These are phyloP conservation scores for Aspergillus quadrilineatus DNA, from an alignment of 2,329 filamentous ascomycete species.

Conservation along the genomic window DNA sequence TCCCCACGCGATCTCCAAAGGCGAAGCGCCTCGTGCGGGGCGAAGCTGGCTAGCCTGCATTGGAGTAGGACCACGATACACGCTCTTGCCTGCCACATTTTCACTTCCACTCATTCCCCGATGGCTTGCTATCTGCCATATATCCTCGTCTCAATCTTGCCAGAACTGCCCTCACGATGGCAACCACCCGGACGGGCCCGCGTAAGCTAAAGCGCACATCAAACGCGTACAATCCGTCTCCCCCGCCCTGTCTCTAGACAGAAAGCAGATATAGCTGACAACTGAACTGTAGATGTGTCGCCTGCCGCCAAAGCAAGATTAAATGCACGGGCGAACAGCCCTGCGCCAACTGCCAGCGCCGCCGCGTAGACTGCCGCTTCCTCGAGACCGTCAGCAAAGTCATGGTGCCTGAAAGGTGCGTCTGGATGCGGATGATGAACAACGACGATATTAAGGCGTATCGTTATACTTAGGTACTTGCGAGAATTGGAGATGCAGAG, in stretches of 20 bases:
- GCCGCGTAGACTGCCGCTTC: constrained; percentile 30
- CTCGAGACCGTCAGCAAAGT: constrained; percentile 30
- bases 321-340: constrained; percentile 44
- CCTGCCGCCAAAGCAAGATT: constrained; percentile 45
- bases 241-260: constrained; percentile 10
- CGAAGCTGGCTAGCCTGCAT: neutral
- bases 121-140: neutral
- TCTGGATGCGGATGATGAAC: neutral
- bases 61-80: constrained; percentile 17
- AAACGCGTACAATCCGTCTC: constrained; percentile 16
- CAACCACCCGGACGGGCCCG: constrained; percentile 19
- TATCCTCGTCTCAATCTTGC: neutral
- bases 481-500: constrained; percentile 21
- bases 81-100: no score
- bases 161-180: neutral
- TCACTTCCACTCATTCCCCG: neutral
- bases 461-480: constrained; percentile 10
- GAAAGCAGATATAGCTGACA: neutral
- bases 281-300: constrained; percentile 20
- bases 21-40: neutral
- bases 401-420: constrained; percentile 35
- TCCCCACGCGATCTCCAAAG: neutral
- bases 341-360: constrained; percentile 31
- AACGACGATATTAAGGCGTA: neutral
- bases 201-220: constrained; percentile 29